Conservation (phyloP, 345 rosid genomes). For the Syzygium aromaticum region DNA sequence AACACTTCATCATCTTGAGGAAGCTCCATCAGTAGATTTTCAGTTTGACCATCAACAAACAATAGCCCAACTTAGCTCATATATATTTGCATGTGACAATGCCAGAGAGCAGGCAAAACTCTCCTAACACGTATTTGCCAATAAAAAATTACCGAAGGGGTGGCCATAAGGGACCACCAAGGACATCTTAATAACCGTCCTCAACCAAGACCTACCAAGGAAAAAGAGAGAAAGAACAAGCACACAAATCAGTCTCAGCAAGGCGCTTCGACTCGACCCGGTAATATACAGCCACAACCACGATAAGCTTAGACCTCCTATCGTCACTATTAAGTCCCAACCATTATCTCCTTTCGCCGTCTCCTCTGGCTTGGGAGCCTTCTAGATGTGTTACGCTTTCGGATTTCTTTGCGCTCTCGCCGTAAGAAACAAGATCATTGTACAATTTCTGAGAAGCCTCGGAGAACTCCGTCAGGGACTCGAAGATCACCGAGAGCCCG, state of each 20-base stretch:
- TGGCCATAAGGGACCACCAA: background rate
- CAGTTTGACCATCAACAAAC: background rate
- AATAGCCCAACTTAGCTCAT: background rate
- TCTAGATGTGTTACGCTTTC: conserved; percentile 23
- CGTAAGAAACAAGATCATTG: conserved; percentile 24
- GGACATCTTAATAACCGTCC: background rate
- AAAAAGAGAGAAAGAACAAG: conserved; percentile 3
- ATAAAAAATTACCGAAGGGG: conserved; percentile 6
- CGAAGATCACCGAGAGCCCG: conserved; percentile 38
- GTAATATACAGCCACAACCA: background rate
- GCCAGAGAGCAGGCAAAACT: background rate
- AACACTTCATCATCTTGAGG: background rate
- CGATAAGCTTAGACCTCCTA: background rate
- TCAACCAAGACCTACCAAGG: background rate
- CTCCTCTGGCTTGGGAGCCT: conserved; percentile 21
- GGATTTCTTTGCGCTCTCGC: conserved; percentile 17
- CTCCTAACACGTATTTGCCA: background rate
- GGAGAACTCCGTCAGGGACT: conserved; percentile 40
- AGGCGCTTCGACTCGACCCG: conserved; percentile 38
- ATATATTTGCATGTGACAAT: background rate
- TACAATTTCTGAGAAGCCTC: conserved; percentile 46
- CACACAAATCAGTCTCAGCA: conserved; percentile 32
- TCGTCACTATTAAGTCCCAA: background rate
- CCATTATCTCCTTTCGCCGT: conserved; percentile 25
- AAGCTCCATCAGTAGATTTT: background rate